Percentiles rank a stretch among this genome's conserved stretches.
These are phyloP conservation scores for Globisporangium spinosum DNA, from an alignment of 352 stramenopile species.

Conservation along the genomic window DNA sequence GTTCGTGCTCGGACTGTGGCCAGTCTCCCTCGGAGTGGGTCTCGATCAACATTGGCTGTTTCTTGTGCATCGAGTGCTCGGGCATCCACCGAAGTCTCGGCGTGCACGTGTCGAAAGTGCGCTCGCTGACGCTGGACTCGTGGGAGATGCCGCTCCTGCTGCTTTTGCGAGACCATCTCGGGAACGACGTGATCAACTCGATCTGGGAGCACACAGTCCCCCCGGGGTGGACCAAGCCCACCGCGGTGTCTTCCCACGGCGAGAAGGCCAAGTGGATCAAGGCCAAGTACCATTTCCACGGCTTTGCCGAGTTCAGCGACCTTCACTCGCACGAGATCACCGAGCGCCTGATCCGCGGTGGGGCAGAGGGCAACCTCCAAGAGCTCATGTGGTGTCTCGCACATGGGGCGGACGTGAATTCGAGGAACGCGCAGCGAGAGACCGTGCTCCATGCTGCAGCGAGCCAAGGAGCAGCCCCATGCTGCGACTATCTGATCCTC, in stretches of 20 bases:
- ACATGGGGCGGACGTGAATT: slow-evolving; percentile 78
- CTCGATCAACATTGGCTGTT: slow-evolving; percentile 94
- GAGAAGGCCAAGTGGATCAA: slow-evolving; percentile 84
- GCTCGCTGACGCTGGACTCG: slow-evolving; percentile 87
- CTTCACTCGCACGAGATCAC: slow-evolving; percentile 30
- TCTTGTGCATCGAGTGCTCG: slow-evolving; percentile 97
- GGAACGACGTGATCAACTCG: slow-evolving; percentile 65
- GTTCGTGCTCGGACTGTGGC: slow-evolving; percentile 67
- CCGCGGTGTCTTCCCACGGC: slow-evolving; percentile 38
- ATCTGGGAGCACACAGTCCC: slow-evolving; percentile 65
- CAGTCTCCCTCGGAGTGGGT: slow-evolving; percentile 91
- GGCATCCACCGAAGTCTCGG: slow-evolving; percentile 95
- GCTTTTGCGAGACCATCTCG: slow-evolving; percentile 62
- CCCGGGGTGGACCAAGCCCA: slow-evolving; percentile 50
- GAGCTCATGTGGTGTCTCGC: slow-evolving; percentile 79
- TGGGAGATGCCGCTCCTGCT: slow-evolving; percentile 80
- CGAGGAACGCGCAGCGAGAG: slow-evolving; percentile 39
- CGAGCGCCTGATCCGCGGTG: slow-evolving; percentile 46
- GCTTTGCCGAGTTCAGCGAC: slow-evolving; percentile 43
- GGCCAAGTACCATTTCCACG: slow-evolving; percentile 82
- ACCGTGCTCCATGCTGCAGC: slow-evolving; percentile 62
- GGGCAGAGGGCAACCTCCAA: slow-evolving; percentile 31
- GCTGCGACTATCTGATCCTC: slow-evolving; percentile 77
- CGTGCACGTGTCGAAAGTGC: slow-evolving; percentile 96
- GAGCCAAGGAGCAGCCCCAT: slow-evolving; percentile 28